A percentile compares a stretch with the other conserved stretches of the same genome.
Conservation (phyloP, 2,329 filamentous ascomycete genomes). For the Eurotiales sp. region DNA sequence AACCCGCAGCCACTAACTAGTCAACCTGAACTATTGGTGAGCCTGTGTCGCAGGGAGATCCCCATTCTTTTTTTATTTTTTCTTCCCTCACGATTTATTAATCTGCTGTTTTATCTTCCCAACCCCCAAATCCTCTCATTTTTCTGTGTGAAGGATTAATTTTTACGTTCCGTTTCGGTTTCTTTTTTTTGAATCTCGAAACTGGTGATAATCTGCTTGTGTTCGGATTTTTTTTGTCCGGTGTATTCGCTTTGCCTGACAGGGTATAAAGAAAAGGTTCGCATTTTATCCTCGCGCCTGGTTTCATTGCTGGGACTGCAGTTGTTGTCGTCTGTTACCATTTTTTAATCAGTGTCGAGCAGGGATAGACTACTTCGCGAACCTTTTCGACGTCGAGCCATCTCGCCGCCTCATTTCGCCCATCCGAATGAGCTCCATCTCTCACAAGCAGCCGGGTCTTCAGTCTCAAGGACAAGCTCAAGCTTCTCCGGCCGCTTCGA, state of each 20-base stretch:
- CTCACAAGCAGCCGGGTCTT: conserved; percentile 43
- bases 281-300: neutral
- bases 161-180: neutral
- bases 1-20: neutral
- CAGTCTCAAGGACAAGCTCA: conserved; percentile 48
- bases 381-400: conserved; percentile 28
- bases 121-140: neutral
- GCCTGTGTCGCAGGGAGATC: neutral
- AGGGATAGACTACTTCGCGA: conserved; percentile 17
- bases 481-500: conserved; percentile 47
- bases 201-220: neutral
- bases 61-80: conserved; percentile 1
- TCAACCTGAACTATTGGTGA: neutral
- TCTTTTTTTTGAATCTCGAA: neutral
- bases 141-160: neutral
- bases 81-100: neutral
- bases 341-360: neutral
- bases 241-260: neutral
- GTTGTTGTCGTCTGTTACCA: neutral
- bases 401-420: conserved; percentile 41
- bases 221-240: neutral
- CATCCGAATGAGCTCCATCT: conserved; percentile 56
- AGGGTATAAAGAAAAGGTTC: neutral
- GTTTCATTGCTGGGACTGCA: neutral
- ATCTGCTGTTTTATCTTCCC: neutral